phyloP scores from a whole-genome alignment of 2,329 filamentous ascomycete species.

The Claviceps quebecensis region DNA sequence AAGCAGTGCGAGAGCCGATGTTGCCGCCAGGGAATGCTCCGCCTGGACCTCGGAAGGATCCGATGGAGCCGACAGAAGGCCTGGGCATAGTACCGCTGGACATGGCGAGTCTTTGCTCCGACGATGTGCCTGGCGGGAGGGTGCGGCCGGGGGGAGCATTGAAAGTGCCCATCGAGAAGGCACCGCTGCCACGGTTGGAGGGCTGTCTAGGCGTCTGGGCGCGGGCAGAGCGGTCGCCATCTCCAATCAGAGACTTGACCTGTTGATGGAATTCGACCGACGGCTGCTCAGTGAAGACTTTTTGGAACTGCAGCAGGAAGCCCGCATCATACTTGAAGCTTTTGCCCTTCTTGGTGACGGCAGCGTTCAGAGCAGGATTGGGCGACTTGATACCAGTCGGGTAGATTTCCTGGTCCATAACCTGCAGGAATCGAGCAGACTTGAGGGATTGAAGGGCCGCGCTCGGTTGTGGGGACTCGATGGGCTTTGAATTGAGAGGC shows the following conservation, averaged over 20 bases:
- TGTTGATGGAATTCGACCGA: conserved; percentile 86
- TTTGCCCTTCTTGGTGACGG: conserved; percentile 63
- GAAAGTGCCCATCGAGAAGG: conserved; percentile 60
- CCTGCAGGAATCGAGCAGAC: conserved; percentile 74
- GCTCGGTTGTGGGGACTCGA: conserved; percentile 86
- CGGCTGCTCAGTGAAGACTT: conserved; percentile 92
- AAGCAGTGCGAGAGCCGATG: conserved; percentile 50
- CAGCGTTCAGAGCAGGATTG: conserved; percentile 78
- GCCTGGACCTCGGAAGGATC: conserved; percentile 26
- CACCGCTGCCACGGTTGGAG: conserved; percentile 37
- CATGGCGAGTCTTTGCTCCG: conserved; percentile 60
- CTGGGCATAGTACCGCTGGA: conserved; percentile 38
- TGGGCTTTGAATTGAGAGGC: conserved; percentile 63
- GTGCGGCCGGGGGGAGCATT: conserved; percentile 35
- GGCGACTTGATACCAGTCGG: conserved; percentile 74
- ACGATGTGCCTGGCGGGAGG: conserved; percentile 63
- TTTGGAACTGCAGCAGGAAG: conserved; percentile 93
- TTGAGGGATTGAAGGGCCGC: conserved; percentile 87
- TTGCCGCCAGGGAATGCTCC: conserved; percentile 48
- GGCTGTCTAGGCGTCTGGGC: conserved; percentile 42
- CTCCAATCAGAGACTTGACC: conserved; percentile 75
- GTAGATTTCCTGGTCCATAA: conserved; percentile 68
- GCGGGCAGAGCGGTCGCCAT: conserved; percentile 47
- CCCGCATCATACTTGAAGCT: conserved; percentile 90
- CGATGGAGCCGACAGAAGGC: conserved; percentile 26